Conservation (phyloP, 768 basidiomycete genomes). For the Macrocybe gigantea region DNA sequence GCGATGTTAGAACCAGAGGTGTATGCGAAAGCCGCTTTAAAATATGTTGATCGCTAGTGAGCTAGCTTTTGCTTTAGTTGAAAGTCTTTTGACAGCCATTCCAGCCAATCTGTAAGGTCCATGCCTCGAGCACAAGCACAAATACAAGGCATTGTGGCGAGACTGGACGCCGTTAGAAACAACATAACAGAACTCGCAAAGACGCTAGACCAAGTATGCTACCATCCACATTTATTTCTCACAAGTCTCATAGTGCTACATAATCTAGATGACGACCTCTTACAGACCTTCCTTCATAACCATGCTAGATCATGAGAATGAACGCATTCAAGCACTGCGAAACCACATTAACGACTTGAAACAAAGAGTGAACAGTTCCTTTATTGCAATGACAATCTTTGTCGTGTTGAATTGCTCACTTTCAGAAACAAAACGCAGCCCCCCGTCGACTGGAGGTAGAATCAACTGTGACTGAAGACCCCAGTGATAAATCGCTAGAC, state of each 20-base stretch:
- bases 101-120: conserved; percentile 35
- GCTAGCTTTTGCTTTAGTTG: conserved; percentile 15
- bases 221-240: conserved; percentile 5
- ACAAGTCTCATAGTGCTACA: background rate
- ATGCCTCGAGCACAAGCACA: conserved; percentile 47
- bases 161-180: conserved; percentile 29
- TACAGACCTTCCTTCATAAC: conserved; percentile 24
- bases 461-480: no score
- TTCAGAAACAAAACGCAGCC: conserved; percentile 18
- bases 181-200: conserved; percentile 29
- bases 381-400: background rate
- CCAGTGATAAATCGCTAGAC: no score
- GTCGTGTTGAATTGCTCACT: background rate
- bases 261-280: conserved; percentile 13
- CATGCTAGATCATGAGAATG: conserved; percentile 36
- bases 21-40: conserved; percentile 70
- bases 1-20: conserved; percentile 64
- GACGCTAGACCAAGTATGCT: conserved; percentile 23
- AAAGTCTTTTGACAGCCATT: conserved; percentile 4
- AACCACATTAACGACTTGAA: conserved; percentile 30
- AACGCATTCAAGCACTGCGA: conserved; percentile 31
- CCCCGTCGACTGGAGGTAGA: conserved; percentile 14
- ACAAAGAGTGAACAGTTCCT: conserved; percentile 26
- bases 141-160: conserved; percentile 35
- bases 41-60: conserved; percentile 74